Conservation (phyloP, 2,329 filamentous ascomycete genomes). For the Claviceps citrina region DNA sequence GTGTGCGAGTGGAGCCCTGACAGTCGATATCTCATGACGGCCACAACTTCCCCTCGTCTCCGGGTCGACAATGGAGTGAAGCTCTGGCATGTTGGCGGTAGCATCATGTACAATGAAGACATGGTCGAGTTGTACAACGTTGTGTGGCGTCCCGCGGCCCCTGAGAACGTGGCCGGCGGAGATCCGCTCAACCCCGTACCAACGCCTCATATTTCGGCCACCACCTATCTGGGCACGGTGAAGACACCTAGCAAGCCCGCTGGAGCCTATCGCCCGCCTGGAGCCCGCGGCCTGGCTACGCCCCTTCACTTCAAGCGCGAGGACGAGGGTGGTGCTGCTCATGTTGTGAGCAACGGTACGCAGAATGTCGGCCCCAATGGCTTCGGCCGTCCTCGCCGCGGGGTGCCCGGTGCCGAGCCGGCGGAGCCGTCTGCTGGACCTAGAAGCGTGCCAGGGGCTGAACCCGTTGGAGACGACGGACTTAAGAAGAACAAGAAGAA, state of each 20-base stretch:
- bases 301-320: slow-evolving; percentile 94
- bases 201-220: slow-evolving; percentile 65
- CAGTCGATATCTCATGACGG: slow-evolving; percentile 87
- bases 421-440: slow-evolving; percentile 52
- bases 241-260: slow-evolving; percentile 94
- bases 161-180: slow-evolving; percentile 40
- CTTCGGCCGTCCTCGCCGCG: slow-evolving; percentile 62
- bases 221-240: slow-evolving; percentile 65
- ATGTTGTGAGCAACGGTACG: slow-evolving; percentile 63
- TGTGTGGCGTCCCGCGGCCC: slow-evolving; percentile 64
- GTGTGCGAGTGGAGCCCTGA: slow-evolving; percentile 97
- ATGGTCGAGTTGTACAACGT: slow-evolving; percentile 90
- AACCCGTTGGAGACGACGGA: slow-evolving; percentile 52
- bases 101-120: slow-evolving; percentile 88
- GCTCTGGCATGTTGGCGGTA: slow-evolving; percentile 81
- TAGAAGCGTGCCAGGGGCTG: slow-evolving; percentile 49
- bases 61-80: slow-evolving; percentile 94
- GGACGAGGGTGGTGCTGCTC: slow-evolving; percentile 86
- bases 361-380: slow-evolving; percentile 58
- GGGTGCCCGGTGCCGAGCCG: slow-evolving; percentile 75
- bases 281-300: slow-evolving; percentile 74
- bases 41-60: slow-evolving; percentile 89
- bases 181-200: slow-evolving; percentile 65
- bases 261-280: slow-evolving; percentile 91
- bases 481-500: slow-evolving; percentile 95